phyloP scores from a whole-genome alignment of 805 yeast genomes.

The Kodamaea fukazawae region DNA sequence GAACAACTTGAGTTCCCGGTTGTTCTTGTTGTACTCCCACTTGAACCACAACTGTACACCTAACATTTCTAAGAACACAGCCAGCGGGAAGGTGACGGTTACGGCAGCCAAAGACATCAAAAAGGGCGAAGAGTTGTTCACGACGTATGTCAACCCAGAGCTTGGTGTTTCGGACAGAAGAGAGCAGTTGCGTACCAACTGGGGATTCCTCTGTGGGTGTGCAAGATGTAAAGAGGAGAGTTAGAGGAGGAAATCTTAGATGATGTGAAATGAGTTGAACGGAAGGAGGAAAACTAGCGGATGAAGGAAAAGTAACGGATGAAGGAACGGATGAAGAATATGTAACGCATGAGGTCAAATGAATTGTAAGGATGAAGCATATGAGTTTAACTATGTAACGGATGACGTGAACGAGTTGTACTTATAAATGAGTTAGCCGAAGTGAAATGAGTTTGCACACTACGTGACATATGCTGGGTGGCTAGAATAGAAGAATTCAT shows the following conservation, averaged over 20 bases:
- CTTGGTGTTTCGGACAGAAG: conserved; percentile 62
- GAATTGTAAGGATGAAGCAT: background rate
- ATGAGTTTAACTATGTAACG: too few species aligned
- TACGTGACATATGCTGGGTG: too few species aligned
- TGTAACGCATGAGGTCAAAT: background rate
- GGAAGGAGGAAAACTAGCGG: background rate
- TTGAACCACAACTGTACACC: conserved; percentile 78
- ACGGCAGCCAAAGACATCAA: conserved; percentile 54
- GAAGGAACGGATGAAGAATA: background rate
- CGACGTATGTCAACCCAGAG: conserved; percentile 67
- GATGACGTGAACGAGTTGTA: too few species aligned
- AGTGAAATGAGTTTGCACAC: too few species aligned
- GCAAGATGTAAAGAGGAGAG: conserved; percentile 45
- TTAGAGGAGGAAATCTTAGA: background rate
- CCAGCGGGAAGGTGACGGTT: conserved; percentile 52
- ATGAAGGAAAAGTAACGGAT: background rate
- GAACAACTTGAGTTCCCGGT: conserved; percentile 64
- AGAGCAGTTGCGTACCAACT: conserved; percentile 63
- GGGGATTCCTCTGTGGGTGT: conserved; percentile 79
- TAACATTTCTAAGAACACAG: conserved; percentile 54
- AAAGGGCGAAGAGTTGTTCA: conserved; percentile 64
- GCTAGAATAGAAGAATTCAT: too few species aligned
- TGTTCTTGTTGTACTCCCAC: conserved; percentile 64
- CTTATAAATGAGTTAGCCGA: too few species aligned
- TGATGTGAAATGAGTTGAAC: background rate